These are phyloP conservation scores for Boletus rex-veris DNA, from an alignment of 768 basidiomycete species.

Conservation along the genomic window DNA sequence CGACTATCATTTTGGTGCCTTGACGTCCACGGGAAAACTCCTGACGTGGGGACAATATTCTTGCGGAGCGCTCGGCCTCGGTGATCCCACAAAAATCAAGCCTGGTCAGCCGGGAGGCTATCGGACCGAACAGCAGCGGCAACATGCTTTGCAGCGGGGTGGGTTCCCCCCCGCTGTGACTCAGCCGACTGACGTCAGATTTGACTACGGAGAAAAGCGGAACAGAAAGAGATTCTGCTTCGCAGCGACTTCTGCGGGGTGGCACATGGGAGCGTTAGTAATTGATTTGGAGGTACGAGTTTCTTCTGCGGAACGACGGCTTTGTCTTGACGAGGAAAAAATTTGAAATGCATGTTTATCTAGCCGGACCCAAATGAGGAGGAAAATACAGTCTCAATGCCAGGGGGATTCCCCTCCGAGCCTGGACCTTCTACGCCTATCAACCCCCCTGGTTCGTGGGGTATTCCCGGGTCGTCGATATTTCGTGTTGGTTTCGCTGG, in stretches of 20 bases:
- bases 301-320: neutral
- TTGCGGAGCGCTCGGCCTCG: conserved; percentile 80
- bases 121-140: conserved; percentile 35
- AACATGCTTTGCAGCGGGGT: conserved; percentile 24
- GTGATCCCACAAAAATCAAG: conserved; percentile 58
- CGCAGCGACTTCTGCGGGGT: conserved; percentile 76
- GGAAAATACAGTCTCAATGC: conserved; percentile 28
- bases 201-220: conserved; percentile 54
- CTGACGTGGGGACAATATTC: conserved; percentile 81
- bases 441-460: conserved; percentile 13
- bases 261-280: conserved; percentile 89
- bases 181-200: conserved; percentile 68
- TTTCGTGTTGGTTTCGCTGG: conserved; percentile 63
- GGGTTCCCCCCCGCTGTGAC: conserved; percentile 41
- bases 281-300: conserved; percentile 70
- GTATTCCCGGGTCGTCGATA: conserved; percentile 17
- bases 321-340: neutral
- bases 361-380: conserved; percentile 36
- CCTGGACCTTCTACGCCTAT: conserved; percentile 12
- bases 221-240: conserved; percentile 70
- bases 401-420: conserved; percentile 32
- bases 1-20: conserved; percentile 88
- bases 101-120: conserved; percentile 62
- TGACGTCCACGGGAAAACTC: conserved; percentile 73
- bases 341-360: neutral